Evolutionary conservation across 1,139 yeast genomes (phyloP).

Genomic region (Tardiomyces blankii): DNA sequence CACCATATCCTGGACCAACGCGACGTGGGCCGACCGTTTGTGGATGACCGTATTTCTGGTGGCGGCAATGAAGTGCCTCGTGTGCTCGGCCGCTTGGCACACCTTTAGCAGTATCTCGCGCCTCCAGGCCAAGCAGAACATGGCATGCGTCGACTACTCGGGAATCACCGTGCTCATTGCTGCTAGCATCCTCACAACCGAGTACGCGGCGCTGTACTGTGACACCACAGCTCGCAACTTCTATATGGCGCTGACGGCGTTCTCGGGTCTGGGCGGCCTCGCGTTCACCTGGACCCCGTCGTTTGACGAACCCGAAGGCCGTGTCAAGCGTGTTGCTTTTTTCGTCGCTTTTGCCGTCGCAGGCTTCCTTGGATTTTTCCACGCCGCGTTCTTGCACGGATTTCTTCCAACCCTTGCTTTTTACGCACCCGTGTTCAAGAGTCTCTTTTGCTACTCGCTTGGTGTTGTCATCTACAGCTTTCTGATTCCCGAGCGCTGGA

Average conservation of each 20-base stretch:
- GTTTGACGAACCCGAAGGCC: conserved; percentile 79
- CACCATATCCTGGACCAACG: conserved; percentile 29
- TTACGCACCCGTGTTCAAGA: conserved; percentile 53
- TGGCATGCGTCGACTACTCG: conserved; percentile 91
- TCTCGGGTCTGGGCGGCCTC: conserved; percentile 65
- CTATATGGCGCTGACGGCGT: conserved; percentile 49
- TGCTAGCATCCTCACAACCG: conserved; percentile 81
- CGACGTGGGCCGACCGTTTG: conserved; percentile 37
- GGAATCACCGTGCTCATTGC: conserved; percentile 88
- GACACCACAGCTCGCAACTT: conserved; percentile 38
- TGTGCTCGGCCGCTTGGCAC: conserved; percentile 83
- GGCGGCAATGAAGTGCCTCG: conserved; percentile 67
- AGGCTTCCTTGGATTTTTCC: conserved; percentile 57
- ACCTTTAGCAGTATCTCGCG: conserved; percentile 75
- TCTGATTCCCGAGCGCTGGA: conserved; percentile 78
- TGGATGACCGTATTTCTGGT: conserved; percentile 53
- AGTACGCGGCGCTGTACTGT: conserved; percentile 64
- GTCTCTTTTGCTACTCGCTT: conserved; percentile 59
- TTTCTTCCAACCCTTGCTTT: conserved; percentile 37
- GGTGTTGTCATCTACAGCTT: conserved; percentile 89
- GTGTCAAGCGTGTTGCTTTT: conserved; percentile 71
- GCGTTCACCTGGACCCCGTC: conserved; percentile 81
- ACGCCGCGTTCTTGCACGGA: conserved; percentile 49
- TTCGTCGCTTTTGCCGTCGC: conserved; percentile 69
- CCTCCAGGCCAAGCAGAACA: conserved; percentile 50